These are phyloP conservation scores for Hemileccinum rubropunctum DNA, from an alignment of 768 basidiomycete species.

Conservation along the genomic window DNA sequence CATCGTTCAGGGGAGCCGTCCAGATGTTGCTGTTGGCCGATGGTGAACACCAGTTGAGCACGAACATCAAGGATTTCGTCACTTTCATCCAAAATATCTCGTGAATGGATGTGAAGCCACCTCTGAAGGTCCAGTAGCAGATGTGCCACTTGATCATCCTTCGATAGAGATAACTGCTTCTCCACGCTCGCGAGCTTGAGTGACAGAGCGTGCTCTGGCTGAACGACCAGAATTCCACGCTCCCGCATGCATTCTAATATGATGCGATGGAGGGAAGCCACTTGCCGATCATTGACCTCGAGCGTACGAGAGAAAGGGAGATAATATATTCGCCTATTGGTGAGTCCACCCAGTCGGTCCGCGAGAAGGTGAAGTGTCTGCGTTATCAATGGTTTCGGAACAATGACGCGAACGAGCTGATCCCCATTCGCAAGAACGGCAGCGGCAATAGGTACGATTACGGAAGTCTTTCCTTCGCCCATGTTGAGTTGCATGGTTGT, in stretches of 20 bases:
- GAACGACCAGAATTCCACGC: too few relatives aligned
- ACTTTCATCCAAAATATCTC: slow-evolving; percentile 21
- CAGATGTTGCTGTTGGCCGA: slow-evolving; percentile 34
- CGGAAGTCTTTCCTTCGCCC: slow-evolving; percentile 47
- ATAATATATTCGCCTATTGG: slow-evolving; percentile 43
- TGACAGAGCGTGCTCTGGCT: slow-evolving; percentile 52
- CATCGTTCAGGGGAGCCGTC: slow-evolving; percentile 44
- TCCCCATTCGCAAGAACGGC: slow-evolving; percentile 40
- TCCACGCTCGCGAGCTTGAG: slow-evolving; percentile 45
- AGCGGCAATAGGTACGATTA: slow-evolving; percentile 43
- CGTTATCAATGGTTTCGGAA: slow-evolving; percentile 39
- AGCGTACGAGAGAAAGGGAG: slow-evolving; percentile 44
- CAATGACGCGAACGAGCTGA: too few relatives aligned
- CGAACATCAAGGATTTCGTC: slow-evolving; percentile 3
- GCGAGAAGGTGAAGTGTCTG: slow-evolving; percentile 47
- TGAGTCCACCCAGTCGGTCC: slow-evolving; percentile 38
- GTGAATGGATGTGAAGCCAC: slow-evolving; percentile 17
- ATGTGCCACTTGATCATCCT: slow-evolving; percentile 8
- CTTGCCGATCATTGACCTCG: slow-evolving; percentile 7
- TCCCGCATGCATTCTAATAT: too few relatives aligned
- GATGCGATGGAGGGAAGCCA: slow-evolving; percentile 24
- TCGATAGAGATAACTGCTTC: slow-evolving; percentile 15
- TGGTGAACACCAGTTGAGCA: slow-evolving; percentile 48
- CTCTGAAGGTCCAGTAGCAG: slow-evolving; percentile 19
- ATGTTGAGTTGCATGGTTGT: too few relatives aligned